Base-by-base conservation (phyloP, 805 yeast genomes). In the Candida parachauliodes region DNA sequence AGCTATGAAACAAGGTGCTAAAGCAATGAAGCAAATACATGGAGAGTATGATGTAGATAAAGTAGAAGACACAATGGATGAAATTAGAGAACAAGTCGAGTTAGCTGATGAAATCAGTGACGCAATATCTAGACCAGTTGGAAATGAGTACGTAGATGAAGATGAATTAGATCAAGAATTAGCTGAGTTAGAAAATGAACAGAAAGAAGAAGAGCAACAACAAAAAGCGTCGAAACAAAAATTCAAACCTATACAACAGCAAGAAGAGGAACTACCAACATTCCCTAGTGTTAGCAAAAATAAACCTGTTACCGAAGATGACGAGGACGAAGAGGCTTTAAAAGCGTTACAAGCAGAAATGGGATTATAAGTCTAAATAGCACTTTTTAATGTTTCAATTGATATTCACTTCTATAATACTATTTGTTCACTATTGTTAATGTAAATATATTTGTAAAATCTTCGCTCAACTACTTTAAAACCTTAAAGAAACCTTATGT, bases 51-150 rank as follows among this genome's bases (percentile, higher is more conserved):
- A 93, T 58, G 88, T 93, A 43, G 98, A 93, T 62, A 89, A 88
- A 69, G 97, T 93, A 29, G 98, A 93, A 59, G 84, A 82, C 51
- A 91, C 97, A 7, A 91, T 93, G 98, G 98, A 93, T 60, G 96
- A 91, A 45, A 88, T 94, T 46, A 79, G 98, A 50, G 98, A 93
- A 59, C 98, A 93, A 64, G 94, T 91, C 36, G 96, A 91, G 53
- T 70, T 87, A 52, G 85, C 95, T 29, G 96, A 88, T 49, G 98
- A 93, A 69, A 88, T 93, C 39, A 82, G 94, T 34, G 96, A 93
- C 41, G 98, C 98, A 27, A 88, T 93, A 41, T 83, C 96, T 34
- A 79, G 96, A 65, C 96, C 98, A 5, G 76, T 93, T 48, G 94
- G 94, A 39, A 73, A 73, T 36, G 96, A 87, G 41, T 81, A 75